phyloP scores from a whole-genome alignment of 306 rosid genomes.

The Pyrus communis region DNA sequence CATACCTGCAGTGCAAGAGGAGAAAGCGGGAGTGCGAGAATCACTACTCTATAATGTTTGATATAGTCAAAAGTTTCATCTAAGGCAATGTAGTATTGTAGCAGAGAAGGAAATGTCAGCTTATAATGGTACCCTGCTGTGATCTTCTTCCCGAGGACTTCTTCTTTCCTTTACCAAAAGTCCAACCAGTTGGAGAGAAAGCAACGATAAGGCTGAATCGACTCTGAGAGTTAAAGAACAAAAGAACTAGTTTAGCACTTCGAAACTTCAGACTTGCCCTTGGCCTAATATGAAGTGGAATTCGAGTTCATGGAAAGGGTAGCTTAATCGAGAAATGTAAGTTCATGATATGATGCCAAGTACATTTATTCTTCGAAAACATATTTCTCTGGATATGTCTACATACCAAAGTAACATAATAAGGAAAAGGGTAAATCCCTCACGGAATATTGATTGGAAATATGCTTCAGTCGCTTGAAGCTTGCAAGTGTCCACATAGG shows the following conservation, averaged over 20 bases:
- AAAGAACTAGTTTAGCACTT: not conserved
- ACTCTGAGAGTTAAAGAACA: slow-evolving; percentile 31
- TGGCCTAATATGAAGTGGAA: not conserved
- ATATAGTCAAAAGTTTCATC: not conserved
- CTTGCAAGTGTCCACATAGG: slow-evolving; percentile 97
- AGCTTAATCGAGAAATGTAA: not conserved
- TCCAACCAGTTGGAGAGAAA: slow-evolving; percentile 97
- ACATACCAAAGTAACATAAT: no score
- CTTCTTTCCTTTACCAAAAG: slow-evolving; percentile 85
- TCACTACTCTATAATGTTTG: not conserved
- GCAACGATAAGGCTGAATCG: slow-evolving; percentile 84
- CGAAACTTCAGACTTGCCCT: not conserved
- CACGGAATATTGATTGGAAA: slow-evolving; percentile 74
- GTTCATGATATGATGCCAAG: not conserved
- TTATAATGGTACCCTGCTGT: slow-evolving; percentile 92
- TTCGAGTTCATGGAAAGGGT: not conserved
- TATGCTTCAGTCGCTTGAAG: slow-evolving; percentile 81
- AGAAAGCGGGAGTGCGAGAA: not conserved
- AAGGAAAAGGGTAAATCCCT: slow-evolving; percentile 2
- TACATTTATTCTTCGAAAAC: not conserved
- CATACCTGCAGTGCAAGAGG: slow-evolving; percentile 47
- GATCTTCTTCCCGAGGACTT: slow-evolving; percentile 83
- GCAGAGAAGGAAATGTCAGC: slow-evolving; percentile 35
- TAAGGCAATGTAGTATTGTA: not conserved
- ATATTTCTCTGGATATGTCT: not conserved